A percentile compares a stretch with the other conserved stretches of the same genome.
Evolutionary conservation across 2,329 filamentous ascomycete genomes (phyloP).

Genomic region (Trichoderma harzianum): DNA sequence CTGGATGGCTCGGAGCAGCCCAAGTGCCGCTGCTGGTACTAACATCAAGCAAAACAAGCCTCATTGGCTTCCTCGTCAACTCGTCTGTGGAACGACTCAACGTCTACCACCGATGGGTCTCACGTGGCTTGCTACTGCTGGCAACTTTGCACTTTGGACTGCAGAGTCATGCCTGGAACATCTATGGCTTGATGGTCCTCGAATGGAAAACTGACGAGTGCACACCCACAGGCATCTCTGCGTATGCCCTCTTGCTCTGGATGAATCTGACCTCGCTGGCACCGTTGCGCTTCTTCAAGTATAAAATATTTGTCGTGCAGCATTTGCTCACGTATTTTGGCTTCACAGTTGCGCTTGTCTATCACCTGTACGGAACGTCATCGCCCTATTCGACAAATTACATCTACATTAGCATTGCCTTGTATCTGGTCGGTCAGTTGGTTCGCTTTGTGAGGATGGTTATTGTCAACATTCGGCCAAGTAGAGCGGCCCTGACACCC

Average conservation of each 20-base stretch:
- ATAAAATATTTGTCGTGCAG: neutral
- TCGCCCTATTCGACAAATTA: neutral
- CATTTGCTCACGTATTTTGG: conserved; percentile 5
- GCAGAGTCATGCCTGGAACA: neutral
- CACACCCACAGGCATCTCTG: neutral
- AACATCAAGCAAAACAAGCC: neutral
- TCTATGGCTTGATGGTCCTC: neutral
- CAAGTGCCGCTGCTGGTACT: neutral
- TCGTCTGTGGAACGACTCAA: conserved; percentile 8
- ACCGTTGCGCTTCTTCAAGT: neutral
- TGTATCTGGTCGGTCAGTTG: neutral
- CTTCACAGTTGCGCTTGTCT: neutral
- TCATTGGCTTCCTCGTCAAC: neutral
- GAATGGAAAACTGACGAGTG: neutral
- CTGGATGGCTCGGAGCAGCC: neutral
- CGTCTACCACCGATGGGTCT: neutral
- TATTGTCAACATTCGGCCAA: neutral
- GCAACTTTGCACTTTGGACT: neutral
- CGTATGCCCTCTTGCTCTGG: neutral
- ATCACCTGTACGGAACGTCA: neutral
- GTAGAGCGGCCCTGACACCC: neutral
- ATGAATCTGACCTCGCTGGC: conserved; percentile 4
- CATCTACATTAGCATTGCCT: neutral
- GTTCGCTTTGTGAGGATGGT: neutral
- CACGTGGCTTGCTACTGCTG: neutral